Conservation (phyloP, 2,329 filamentous ascomycete genomes). For the Berkeleyomyces basicola region DNA sequence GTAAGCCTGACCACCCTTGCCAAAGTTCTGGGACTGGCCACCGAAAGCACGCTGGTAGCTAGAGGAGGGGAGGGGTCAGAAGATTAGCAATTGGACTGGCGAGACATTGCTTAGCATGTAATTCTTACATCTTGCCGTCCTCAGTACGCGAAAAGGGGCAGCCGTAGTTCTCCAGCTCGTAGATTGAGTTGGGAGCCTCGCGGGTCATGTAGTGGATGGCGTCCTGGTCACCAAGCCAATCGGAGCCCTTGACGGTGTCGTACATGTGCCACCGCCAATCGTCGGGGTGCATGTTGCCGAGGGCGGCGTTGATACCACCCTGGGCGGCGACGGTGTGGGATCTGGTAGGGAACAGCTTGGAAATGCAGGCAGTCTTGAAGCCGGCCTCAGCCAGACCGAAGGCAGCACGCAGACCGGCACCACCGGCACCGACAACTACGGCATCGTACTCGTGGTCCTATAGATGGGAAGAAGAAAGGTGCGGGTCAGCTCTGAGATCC, state of each 20-base stretch:
- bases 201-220: constrained; percentile 98
- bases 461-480: constrained; percentile 17
- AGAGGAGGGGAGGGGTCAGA: constrained; percentile 14
- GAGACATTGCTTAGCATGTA: constrained; percentile 3
- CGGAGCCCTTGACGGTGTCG: constrained; percentile 92
- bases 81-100: neutral
- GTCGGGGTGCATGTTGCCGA: constrained; percentile 94
- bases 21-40: constrained; percentile 87
- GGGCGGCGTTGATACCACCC: constrained; percentile 74
- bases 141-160: constrained; percentile 94
- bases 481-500: neutral
- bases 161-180: constrained; percentile 93
- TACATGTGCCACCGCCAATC: constrained; percentile 99
- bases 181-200: constrained; percentile 78
- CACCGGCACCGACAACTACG: constrained; percentile 76
- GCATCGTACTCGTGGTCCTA: constrained; percentile 98
- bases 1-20: constrained; percentile 96
- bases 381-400: constrained; percentile 77
- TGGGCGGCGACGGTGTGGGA: constrained; percentile 69
- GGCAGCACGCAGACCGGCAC: constrained; percentile 64
- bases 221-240: constrained; percentile 95
- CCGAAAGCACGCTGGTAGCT: constrained; percentile 97
- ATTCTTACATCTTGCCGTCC: constrained; percentile 73
- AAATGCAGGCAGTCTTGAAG: constrained; percentile 80
- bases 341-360: constrained; percentile 73